These are phyloP conservation scores for Talaromyces wortmannii DNA, from an alignment of 495 filamentous ascomycete genomes.

Conservation along the genomic window DNA sequence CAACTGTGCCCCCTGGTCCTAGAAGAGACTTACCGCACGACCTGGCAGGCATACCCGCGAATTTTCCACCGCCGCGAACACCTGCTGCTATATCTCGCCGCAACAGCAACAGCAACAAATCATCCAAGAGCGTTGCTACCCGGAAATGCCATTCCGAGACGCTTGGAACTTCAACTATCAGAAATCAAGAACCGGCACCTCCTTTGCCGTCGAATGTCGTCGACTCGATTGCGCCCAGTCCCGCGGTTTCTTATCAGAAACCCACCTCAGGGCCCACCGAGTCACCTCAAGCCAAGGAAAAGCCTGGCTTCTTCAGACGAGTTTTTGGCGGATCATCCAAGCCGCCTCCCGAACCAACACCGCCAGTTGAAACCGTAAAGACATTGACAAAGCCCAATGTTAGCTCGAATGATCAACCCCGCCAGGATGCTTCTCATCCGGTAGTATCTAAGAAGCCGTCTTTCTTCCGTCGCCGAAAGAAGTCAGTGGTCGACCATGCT, in stretches of 20 bases:
- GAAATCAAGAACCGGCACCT: slow-evolving; percentile 5
- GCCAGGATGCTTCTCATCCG: slow-evolving; percentile 39
- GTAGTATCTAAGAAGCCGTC: slow-evolving; percentile 79
- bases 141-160: slow-evolving; percentile 30
- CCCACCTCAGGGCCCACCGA: slow-evolving; percentile 25
- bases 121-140: slow-evolving; percentile 42
- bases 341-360: slow-evolving; percentile 15
- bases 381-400: slow-evolving; percentile 3
- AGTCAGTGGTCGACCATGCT: slow-evolving; percentile 58
- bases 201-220: slow-evolving; percentile 5
- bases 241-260: slow-evolving; percentile 48
- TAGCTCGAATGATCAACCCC: slow-evolving; percentile 21
- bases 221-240: slow-evolving; percentile 41
- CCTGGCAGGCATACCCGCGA: slow-evolving; percentile 26
- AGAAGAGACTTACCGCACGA: slow-evolving; percentile 41
- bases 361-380: slow-evolving; percentile 9
- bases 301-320: slow-evolving; percentile 84
- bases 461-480: slow-evolving; percentile 91
- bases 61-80: slow-evolving; percentile 29
- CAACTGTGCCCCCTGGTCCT: slow-evolving; percentile 78
- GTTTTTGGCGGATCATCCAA: slow-evolving; percentile 68
- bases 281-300: slow-evolving; percentile 48
- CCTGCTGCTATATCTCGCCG: slow-evolving; percentile 39
- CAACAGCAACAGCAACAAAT: slow-evolving; percentile 58
- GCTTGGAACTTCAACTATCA: slow-evolving; percentile 28